These are phyloP conservation scores for Trichoderma sp. DNA, from an alignment of 2,329 filamentous ascomycete species.

Conservation along the genomic window DNA sequence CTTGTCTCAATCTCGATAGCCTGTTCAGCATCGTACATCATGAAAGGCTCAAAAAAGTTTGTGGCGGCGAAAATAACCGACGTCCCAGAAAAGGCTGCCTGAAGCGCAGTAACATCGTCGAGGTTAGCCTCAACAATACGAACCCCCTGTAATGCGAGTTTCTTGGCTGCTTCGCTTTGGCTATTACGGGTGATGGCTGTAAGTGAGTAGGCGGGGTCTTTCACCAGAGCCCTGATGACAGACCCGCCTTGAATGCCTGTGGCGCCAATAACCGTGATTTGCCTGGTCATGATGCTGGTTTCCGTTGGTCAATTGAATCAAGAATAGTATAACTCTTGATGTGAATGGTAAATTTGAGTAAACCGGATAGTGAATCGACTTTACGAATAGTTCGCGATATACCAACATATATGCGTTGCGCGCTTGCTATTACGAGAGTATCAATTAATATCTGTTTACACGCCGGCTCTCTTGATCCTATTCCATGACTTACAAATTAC, in stretches of 20 bases:
- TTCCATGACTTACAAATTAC: no score
- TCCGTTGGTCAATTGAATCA: no score
- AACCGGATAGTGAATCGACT: no score
- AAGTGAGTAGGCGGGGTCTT: background rate
- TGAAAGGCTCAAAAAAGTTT: background rate
- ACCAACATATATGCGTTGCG: no score
- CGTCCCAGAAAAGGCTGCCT: background rate
- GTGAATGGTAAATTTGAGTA: no score
- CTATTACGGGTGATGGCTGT: background rate
- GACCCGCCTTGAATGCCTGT: background rate
- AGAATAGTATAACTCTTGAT: no score
- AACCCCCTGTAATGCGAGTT: background rate
- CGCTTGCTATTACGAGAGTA: no score
- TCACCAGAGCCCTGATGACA: background rate
- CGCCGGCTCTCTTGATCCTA: no score
- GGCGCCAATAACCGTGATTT: background rate
- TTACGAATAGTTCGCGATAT: no score
- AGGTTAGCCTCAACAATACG: background rate
- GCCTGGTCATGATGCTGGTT: background rate
- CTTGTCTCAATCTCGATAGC: constrained; percentile 26
- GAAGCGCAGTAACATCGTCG: background rate
- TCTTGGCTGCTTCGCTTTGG: background rate
- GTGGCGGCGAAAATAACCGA: background rate
- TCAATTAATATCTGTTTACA: no score
- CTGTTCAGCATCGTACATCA: background rate